Evolutionary conservation across 2,329 filamentous ascomycete genomes (phyloP).

Genomic region (Fusarium pininemorale): DNA sequence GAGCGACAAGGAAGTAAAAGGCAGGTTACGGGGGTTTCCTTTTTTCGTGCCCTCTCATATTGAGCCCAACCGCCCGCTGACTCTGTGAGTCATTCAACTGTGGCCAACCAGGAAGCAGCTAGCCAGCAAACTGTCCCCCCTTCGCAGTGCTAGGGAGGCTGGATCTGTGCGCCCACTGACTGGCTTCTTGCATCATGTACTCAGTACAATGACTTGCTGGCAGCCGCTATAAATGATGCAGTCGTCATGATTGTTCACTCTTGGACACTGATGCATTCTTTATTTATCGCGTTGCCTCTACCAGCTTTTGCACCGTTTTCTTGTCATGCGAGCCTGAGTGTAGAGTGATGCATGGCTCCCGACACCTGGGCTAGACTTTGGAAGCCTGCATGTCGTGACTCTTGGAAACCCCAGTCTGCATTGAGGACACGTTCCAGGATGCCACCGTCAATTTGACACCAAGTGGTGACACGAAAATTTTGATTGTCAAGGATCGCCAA

Average conservation of each 20-base stretch:
- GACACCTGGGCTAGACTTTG: not conserved
- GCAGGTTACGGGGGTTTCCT: constrained; percentile 36
- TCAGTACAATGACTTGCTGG: constrained; percentile 26
- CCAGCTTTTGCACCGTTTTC: not conserved
- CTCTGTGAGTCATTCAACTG: constrained; percentile 42
- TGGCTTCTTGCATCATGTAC: constrained; percentile 43
- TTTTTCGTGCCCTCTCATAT: constrained; percentile 26
- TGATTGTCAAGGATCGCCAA: constrained; percentile 44
- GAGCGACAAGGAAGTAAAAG: constrained; percentile 2
- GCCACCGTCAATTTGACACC: constrained; percentile 25
- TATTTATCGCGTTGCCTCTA: not conserved
- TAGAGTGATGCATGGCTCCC: not conserved
- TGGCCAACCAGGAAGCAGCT: constrained; percentile 37
- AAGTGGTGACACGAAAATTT: constrained; percentile 46
- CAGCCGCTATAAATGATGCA: constrained; percentile 5
- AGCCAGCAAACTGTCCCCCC: constrained; percentile 27
- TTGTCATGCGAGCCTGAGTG: not conserved
- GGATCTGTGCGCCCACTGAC: constrained; percentile 46
- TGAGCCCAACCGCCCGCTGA: constrained; percentile 29
- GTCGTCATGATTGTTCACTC: constrained; percentile 22
- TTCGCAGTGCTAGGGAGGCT: constrained; percentile 41
- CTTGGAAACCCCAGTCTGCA: constrained; percentile 4
- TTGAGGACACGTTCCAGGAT: constrained; percentile 36
- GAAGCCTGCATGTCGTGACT: not conserved
- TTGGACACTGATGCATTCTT: constrained; percentile 1